Base-by-base conservation (phyloP, 2,329 filamentous ascomycete genomes). In the Thielaviopsis punctulata region DNA sequence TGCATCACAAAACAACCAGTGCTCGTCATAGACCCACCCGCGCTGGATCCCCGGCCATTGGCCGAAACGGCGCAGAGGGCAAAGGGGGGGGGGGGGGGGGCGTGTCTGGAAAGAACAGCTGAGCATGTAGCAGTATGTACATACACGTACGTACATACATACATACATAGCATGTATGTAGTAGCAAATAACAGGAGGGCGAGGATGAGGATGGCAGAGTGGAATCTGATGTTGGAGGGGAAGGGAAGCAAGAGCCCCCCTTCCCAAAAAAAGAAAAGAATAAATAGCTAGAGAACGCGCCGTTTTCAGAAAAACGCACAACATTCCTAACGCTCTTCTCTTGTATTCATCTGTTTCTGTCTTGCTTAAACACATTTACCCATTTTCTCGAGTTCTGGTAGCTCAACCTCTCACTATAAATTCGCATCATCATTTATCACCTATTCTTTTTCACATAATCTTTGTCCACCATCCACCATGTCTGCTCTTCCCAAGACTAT, bases 401-500 rank as follows among this genome's bases (percentile, higher is more conserved):
- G 12, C 30, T 15, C 30, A n/a, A n/a, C 4, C 8, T 33, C 15
- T 33, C 8, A 3, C 15, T 33, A n/a, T n/a, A n/a, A n/a, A n/a
- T n/a, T n/a, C n/a, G n/a, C n/a, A n/a, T n/a, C n/a, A n/a, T n/a
- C 7, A 39, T 45, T 2, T 43, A 44, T 24, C 18, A 43, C 44
- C 7, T 25, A 12, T 18, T n/a, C 21, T 24, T 23, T 44, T 24
- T 48, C 21, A 23, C 21, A 18, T 39, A 27, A 24, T 36, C 13
- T 25, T 23, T 33, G 41, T 22, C 1, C 2, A 24, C 36, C 43
- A 36, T 52, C 2, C 13, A 45, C 19, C 23, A 66, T 66, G 61
- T 62, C 63, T 53, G 61, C 59, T 59, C 67, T 78, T 57, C 73
- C 73, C 54, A 66, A 69, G 63, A 67, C 71, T 57, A 79, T 76